Percentiles rank a stretch among this genome's conserved stretches.
These are phyloP conservation scores for Didymella pomorum DNA, from an alignment of 2,329 filamentous ascomycete genomes.

Conservation along the genomic window DNA sequence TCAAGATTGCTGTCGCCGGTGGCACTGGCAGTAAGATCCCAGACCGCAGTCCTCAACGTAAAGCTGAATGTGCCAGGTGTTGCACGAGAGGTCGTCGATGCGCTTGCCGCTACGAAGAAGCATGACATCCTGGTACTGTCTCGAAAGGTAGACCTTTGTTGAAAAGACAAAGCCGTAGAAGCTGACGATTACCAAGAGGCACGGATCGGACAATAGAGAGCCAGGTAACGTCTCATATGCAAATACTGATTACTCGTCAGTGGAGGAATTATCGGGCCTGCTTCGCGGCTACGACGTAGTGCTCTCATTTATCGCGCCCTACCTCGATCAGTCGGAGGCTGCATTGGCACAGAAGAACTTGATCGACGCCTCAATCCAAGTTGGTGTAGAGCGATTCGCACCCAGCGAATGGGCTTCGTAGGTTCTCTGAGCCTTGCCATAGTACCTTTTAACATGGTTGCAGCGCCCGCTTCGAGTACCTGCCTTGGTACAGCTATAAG, in stretches of 20 bases:
- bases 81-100: neutral
- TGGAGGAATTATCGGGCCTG: neutral
- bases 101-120: neutral
- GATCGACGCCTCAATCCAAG: neutral
- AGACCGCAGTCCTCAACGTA: too few species aligned
- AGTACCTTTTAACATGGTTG: neutral
- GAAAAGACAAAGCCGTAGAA: neutral
- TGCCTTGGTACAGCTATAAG: neutral
- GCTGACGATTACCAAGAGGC: neutral
- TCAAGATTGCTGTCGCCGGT: neutral
- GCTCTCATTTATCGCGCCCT: neutral
- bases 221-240: neutral
- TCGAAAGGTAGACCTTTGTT: neutral
- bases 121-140: neutral
- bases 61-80: neutral
- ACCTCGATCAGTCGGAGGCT: neutral
- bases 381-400: neutral
- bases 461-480: neutral
- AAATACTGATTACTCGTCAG: neutral
- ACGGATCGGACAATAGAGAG: neutral
- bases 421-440: neutral
- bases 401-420: neutral
- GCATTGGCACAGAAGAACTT: neutral
- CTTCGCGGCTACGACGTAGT: neutral
- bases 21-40: neutral